A percentile compares a stretch with the other conserved stretches of the same genome.
phyloP scores from a whole-genome alignment of 257 asterid species.

The Lycium barbarum region DNA sequence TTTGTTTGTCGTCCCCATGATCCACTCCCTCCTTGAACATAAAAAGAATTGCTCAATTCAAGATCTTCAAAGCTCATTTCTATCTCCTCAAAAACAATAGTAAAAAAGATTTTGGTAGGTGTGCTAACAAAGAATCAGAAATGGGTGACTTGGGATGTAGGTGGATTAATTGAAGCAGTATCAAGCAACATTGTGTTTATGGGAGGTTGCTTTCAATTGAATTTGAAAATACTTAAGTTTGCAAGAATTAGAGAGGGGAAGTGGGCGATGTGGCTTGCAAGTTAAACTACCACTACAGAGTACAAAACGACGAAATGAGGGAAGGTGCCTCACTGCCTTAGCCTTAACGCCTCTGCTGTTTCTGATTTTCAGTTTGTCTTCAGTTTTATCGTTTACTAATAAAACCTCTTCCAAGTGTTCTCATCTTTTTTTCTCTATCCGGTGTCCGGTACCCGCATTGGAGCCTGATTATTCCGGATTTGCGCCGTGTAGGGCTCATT shows the following conservation, averaged over 20 bases:
- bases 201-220: slow-evolving; percentile 10
- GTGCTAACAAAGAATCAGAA: neutral
- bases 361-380: neutral
- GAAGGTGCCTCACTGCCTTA: slow-evolving; percentile 2
- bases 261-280: slow-evolving; percentile 20
- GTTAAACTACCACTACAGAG: neutral
- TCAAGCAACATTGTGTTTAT: neutral
- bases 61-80: slow-evolving; percentile 63
- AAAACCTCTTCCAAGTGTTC: neutral
- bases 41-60: slow-evolving; percentile 44
- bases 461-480: too few relatives aligned
- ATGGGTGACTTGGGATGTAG: neutral
- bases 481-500: too few relatives aligned
- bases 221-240: neutral
- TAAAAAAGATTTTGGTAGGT: neutral
- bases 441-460: too few relatives aligned
- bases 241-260: neutral
- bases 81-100: too few relatives aligned
- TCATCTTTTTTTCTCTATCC: too few relatives aligned
- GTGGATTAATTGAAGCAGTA: too few relatives aligned
- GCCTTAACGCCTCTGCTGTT: slow-evolving; percentile 17
- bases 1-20: slow-evolving; percentile 38
- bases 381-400: neutral
- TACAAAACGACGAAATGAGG: slow-evolving; percentile 9
- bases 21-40: slow-evolving; percentile 17